These are phyloP conservation scores for Dactylis glomerata DNA, from an alignment of 176 grass and related monocot genomes.

Conservation along the genomic window DNA sequence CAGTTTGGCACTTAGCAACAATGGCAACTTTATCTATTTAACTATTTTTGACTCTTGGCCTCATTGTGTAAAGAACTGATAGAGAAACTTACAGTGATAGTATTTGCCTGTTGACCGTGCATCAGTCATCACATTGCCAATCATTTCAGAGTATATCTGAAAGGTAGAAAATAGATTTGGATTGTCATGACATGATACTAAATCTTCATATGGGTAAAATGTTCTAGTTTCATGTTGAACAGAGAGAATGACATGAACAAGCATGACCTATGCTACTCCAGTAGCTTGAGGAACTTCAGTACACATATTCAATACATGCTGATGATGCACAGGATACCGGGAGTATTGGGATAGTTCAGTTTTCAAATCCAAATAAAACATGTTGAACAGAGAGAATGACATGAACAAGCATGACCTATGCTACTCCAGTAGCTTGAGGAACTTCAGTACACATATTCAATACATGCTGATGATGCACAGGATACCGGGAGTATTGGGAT, in stretches of 20 bases:
- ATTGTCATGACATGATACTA: conserved; percentile 1
- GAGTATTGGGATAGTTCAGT: background rate
- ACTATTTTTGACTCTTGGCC: background rate
- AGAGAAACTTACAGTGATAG: conserved; percentile 90
- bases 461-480: background rate
- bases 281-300: background rate
- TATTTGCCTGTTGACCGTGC: conserved; percentile 98
- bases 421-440: background rate
- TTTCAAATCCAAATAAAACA: background rate
- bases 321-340: background rate
- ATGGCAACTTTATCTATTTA: background rate
- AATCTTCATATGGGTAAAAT: background rate
- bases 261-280: background rate
- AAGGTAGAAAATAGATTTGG: background rate
- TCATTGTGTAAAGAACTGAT: background rate
- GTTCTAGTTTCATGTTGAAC: background rate
- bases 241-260: background rate
- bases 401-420: background rate
- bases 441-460: background rate
- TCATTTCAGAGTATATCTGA: conserved; percentile 99
- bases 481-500: too few species aligned
- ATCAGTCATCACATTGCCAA: conserved; percentile 99
- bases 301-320: background rate
- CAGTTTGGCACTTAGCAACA: background rate
- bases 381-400: background rate